Evolutionary conservation across 2,329 filamentous ascomycete species (phyloP).

Genomic region (Colletotrichum ledebouriae): DNA sequence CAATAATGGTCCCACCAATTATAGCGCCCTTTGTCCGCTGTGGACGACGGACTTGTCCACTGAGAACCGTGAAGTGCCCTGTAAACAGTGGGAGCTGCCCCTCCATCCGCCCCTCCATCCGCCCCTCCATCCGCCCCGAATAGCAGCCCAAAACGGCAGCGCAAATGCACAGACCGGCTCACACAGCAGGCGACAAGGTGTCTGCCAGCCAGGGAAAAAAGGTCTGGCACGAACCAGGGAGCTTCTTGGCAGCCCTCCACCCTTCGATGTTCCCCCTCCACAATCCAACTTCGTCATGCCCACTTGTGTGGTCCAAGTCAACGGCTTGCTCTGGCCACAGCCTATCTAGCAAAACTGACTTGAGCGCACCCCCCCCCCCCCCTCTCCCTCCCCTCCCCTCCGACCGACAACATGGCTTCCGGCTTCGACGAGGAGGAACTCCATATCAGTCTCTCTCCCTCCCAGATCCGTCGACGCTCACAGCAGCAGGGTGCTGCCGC

Average conservation of each 20-base stretch:
- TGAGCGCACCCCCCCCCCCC: too few species aligned
- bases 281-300: conserved; percentile 43
- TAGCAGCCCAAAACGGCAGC: conserved; percentile 13
- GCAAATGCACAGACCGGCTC: conserved; percentile 34
- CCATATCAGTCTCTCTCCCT: conserved; percentile 73
- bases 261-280: conserved; percentile 40
- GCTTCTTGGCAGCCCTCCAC: conserved; percentile 41
- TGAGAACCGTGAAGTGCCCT: conserved; percentile 16
- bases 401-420: conserved; percentile 59
- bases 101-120: conserved; percentile 30
- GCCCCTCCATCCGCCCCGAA: conserved; percentile 30
- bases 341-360: conserved; percentile 42
- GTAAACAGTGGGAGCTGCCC: conserved; percentile 19
- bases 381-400: conserved; percentile 20
- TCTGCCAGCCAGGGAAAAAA: conserved; percentile 2
- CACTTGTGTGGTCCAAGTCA: conserved; percentile 41
- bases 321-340: conserved; percentile 42
- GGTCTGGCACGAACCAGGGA: conserved; percentile 34
- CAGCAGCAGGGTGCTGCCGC: conserved; percentile 40
- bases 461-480: conserved; percentile 68
- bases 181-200: conserved; percentile 12
- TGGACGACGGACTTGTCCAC: conserved; percentile 11
- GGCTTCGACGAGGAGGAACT: conserved; percentile 86
- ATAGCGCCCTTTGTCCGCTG: conserved; percentile 8
- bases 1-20: conserved; percentile 33